Base-by-base conservation (phyloP, 1,284 basidiomycete genomes). In the Apiotrichum domesticum region DNA sequence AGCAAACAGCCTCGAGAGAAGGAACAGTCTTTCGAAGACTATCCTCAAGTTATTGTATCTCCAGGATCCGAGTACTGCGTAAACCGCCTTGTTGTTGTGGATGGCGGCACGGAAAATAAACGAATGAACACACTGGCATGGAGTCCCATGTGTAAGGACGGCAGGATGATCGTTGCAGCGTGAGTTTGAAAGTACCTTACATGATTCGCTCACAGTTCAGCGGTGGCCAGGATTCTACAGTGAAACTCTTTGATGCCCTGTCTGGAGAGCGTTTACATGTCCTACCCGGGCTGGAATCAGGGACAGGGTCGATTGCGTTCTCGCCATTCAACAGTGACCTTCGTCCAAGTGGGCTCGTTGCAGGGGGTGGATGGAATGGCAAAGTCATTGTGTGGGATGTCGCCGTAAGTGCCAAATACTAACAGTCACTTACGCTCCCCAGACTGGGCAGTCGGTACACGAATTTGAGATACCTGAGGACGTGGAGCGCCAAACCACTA, bases 331-430 rank as follows among this genome's bases (percentile, higher is more conserved):
- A 58, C 3, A 49, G 65, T 5, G 59, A 60, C 5, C 6, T 14
- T 1, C 63, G 64, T 1, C 46, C 44, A 1, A 21, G 61, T 3
- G 70, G 70, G 4, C 51, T 64, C 10, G 51, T 75, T 6, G 73
- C 73, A 3, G 72, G 60, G 1, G 73, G 72, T 4, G 70, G 70
- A 13, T 74, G 72, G 72, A 60, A 71, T 51, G 72, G 70, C 1
- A 62, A 66, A 37, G 45, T 71, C 1, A 42, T 64, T 3, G 58
- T 75, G 1, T 75, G 71, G 71, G 68, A 74, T 52, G 59, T 74
- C 2, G 63, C 66, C 42, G 71, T 73, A 52, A 55, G 71, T 67
- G 29, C 13, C 2, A 14, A 9, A 4, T 6, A 35, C 10, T 14
- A 6, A 14, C 7, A 3, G 8, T n/a, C 10, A 11, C 21, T 41